Conservation (phyloP, 352 stramenopile genomes). For the Phytophthora sp. region DNA sequence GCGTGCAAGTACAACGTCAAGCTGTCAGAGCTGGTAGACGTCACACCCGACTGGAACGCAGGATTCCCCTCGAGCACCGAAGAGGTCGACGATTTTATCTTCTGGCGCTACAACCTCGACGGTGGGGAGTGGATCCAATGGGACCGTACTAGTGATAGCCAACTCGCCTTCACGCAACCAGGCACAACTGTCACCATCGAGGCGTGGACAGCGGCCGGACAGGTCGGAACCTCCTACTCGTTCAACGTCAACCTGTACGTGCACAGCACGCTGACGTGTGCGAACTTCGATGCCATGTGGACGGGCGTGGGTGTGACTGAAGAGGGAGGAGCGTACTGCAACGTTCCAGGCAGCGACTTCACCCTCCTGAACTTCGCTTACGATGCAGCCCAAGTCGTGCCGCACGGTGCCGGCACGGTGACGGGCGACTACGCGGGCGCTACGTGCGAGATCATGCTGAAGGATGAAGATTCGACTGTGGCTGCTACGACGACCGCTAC, state of each 20-base stretch:
- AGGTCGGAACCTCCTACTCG: constrained; percentile 11
- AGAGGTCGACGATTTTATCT: constrained; percentile 16
- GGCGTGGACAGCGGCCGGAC: constrained; percentile 57
- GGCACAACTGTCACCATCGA: constrained; percentile 48
- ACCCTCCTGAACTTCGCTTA: constrained; percentile 14
- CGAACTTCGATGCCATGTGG: constrained; percentile 9
- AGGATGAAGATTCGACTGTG: background rate
- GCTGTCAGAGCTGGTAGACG: constrained; percentile 12
- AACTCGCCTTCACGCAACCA: constrained; percentile 24
- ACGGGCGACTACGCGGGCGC: background rate
- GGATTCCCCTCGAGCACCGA: background rate
- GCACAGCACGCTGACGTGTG: constrained; percentile 29
- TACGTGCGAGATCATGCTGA: constrained; percentile 7
- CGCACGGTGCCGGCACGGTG: background rate
- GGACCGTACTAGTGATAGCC: background rate
- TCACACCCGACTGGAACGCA: background rate
- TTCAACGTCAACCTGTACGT: constrained; percentile 50
- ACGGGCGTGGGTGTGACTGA: background rate
- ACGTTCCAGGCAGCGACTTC: constrained; percentile 29
- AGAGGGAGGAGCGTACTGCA: constrained; percentile 5
- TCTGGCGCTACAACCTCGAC: constrained; percentile 56
- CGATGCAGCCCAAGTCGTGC: constrained; percentile 3
- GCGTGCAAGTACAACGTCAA: constrained; percentile 18
- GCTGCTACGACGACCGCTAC: background rate
- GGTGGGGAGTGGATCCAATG: constrained; percentile 10